Base-by-base conservation (phyloP, 345 rosid genomes). In the Pugionium cornutum region DNA sequence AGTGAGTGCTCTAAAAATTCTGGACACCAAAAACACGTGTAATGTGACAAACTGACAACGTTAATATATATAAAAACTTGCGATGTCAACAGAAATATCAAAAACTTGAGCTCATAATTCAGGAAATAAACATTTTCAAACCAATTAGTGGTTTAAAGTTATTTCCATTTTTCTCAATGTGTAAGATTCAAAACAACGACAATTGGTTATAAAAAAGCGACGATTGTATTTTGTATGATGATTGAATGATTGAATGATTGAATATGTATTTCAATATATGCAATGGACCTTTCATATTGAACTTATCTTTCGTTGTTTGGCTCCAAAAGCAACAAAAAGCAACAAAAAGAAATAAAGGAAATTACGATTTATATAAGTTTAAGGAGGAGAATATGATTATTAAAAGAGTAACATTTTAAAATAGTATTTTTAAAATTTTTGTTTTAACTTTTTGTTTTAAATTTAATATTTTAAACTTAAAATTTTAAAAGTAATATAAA, bases 271-370 rank as follows among this genome's bases (percentile, higher is more conserved):
- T 39, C 33, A 40, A 56, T 1, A 6, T 11, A 57, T 6, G 56
- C 47, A 47, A 48, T 9, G 7, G 57, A 57, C 47, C 3, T 37
- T 40, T 30, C 32, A 0, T 53, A 8, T 27, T 29, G 45, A 53
- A 45, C 58, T 66, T 55, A 66, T 66, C 51, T 40, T 40, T 39
- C n/a, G 42, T 48, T 31, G 55, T 67, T 57, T 49, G 35, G 51
- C 43, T 34, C 18, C 18, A 18, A 18, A 18, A 18, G 18, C 18
- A 18, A 18, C 4, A 32, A 40, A 40, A 58, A 42, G 35, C 37
- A 50, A 43, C 39, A 42, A 52, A 36, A 31, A 11, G 0, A 49
- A 42, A 41, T 4, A 48, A 44, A 53, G 2, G n/a, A 29, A 28
- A 47, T 35, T 36, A 64, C 8, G 7, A n/a, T 60, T 7, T 45